Conservation (phyloP, 176 grass and related monocot genomes). For the Carex scoparia region DNA sequence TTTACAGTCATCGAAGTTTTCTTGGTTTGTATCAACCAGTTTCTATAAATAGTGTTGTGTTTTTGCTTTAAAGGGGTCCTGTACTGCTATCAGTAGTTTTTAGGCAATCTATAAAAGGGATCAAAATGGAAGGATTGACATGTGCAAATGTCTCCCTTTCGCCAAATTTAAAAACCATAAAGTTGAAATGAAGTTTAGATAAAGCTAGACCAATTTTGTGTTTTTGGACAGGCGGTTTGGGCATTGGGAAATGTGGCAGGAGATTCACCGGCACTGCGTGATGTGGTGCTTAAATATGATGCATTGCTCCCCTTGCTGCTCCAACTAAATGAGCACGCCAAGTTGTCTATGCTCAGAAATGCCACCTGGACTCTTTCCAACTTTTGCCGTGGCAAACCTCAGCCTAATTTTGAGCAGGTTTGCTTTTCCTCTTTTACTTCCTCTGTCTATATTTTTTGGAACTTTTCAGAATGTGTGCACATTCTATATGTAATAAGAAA, state of each 20-base stretch:
- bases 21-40: not conserved
- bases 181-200: not conserved
- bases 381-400: constrained; percentile 89
- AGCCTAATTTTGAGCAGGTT: constrained; percentile 87
- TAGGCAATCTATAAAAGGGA: not conserved
- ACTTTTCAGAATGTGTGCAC: not conserved
- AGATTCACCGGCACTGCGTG: constrained; percentile 84
- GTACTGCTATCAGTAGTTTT: not conserved
- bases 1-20: not conserved
- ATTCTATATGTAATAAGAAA: not conserved
- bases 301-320: constrained; percentile 66
- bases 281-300: constrained; percentile 62
- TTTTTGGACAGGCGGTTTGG: constrained; percentile 71
- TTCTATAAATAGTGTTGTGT: not conserved
- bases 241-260: constrained; percentile 94
- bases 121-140: not conserved
- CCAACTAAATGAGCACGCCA: constrained; percentile 84
- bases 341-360: constrained; percentile 92
- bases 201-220: not conserved
- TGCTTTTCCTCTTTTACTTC: not conserved
- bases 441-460: not conserved
- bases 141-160: not conserved
- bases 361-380: constrained; percentile 96
- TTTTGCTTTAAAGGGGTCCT: not conserved
- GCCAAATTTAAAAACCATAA: not conserved